Evolutionary conservation across 2,329 filamentous ascomycete species (phyloP).

Genomic region (Colletotrichum gigasporum): DNA sequence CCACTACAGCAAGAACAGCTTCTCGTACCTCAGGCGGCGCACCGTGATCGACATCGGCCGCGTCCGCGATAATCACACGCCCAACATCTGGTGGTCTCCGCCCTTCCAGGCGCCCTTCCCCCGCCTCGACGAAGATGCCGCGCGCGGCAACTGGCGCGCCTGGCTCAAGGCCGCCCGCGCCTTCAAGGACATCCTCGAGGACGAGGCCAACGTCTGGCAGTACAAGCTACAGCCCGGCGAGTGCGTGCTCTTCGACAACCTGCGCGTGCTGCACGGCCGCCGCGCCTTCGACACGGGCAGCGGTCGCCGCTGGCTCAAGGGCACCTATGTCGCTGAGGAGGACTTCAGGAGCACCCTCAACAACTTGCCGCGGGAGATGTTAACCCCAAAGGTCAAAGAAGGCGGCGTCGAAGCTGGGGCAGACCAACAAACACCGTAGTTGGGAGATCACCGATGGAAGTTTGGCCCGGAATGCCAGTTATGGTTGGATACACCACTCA

Average conservation of each 20-base stretch:
- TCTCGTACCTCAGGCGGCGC: conserved; percentile 69
- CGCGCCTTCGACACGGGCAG: conserved; percentile 74
- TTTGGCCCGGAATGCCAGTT: too few species aligned
- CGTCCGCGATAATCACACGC: conserved; percentile 35
- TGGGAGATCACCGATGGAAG: too few species aligned
- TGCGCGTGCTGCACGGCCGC: conserved; percentile 85
- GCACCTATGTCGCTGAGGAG: conserved; percentile 77
- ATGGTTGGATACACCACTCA: too few species aligned
- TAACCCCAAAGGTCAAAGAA: too few species aligned
- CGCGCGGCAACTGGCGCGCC: background rate
- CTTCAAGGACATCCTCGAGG: conserved; percentile 70
- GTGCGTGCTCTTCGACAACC: conserved; percentile 93
- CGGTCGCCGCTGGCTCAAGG: conserved; percentile 83
- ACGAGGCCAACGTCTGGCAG: conserved; percentile 69
- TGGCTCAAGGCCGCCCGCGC: conserved; percentile 60
- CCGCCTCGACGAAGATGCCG: conserved; percentile 30
- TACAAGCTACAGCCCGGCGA: conserved; percentile 81
- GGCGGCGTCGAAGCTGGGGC: background rate
- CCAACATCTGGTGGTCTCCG: conserved; percentile 71
- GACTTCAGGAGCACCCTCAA: conserved; percentile 49
- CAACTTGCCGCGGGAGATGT: background rate
- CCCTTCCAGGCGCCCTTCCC: conserved; percentile 76
- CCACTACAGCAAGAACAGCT: conserved; percentile 73
- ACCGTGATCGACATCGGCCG: conserved; percentile 54
- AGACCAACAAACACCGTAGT: background rate